phyloP scores from a whole-genome alignment of 2,329 filamentous ascomycete species.

The Colletotrichum sidae region DNA sequence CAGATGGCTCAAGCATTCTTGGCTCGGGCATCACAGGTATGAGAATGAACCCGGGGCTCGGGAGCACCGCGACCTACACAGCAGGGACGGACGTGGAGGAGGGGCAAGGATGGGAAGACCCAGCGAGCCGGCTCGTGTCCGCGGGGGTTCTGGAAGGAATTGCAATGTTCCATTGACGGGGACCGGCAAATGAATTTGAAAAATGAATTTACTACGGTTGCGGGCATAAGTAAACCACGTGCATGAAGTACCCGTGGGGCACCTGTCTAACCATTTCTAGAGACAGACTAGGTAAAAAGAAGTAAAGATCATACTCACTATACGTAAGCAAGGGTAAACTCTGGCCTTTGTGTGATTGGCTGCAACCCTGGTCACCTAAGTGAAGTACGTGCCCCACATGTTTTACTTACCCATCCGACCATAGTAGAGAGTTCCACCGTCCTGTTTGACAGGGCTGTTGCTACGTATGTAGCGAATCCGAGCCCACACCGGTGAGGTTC shows the following conservation, averaged over 20 bases:
- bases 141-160: constrained; percentile 27
- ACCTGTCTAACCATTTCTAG: too few relatives aligned
- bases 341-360: too few relatives aligned
- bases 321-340: too few relatives aligned
- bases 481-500: constrained; percentile 26
- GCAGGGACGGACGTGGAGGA: constrained; percentile 6
- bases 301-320: too few relatives aligned
- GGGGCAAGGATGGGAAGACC: constrained; percentile 8
- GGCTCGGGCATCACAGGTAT: constrained; percentile 7
- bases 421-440: constrained; percentile 13
- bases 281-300: too few relatives aligned
- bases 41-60: constrained; percentile 23
- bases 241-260: too few relatives aligned
- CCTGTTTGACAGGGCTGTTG: constrained; percentile 22
- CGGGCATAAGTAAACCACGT: too few relatives aligned
- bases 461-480: not conserved
- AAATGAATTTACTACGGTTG: constrained; percentile 8
- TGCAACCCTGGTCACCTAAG: too few relatives aligned
- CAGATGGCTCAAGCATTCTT: constrained; percentile 27
- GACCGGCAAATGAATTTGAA: constrained; percentile 26
- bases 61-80: constrained; percentile 19
- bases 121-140: constrained; percentile 23
- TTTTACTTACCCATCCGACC: too few relatives aligned
- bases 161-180: constrained; percentile 24
- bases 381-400: too few relatives aligned